These are phyloP conservation scores for Boletus insuetus DNA, from an alignment of 768 basidiomycete species.

Conservation along the genomic window DNA sequence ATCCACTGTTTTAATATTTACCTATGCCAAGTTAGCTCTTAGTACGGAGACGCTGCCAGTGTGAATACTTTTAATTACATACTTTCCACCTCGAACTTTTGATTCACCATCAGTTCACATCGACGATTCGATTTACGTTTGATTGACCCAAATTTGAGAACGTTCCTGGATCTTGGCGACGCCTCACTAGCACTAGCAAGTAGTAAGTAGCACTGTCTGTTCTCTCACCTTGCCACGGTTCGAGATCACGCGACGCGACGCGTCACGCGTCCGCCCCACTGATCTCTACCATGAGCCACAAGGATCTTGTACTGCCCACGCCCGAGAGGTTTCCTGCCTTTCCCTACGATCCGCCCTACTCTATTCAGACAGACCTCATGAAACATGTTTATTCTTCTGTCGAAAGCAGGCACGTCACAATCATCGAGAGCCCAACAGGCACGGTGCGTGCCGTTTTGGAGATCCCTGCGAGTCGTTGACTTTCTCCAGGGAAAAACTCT, in stretches of 20 bases:
- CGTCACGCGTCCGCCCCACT: too few relatives aligned
- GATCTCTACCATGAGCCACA: constrained; percentile 10
- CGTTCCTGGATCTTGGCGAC: constrained; percentile 10
- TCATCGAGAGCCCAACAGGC: constrained; percentile 88
- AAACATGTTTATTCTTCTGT: constrained; percentile 78
- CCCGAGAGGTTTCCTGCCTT: constrained; percentile 74
- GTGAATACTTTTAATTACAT: constrained; percentile 25
- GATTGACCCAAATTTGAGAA: not conserved
- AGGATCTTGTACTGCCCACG: constrained; percentile 45
- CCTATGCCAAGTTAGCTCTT: constrained; percentile 20
- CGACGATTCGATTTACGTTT: constrained; percentile 9
- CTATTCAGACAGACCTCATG: constrained; percentile 87
- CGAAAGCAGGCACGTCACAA: constrained; percentile 69
- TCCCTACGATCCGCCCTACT: constrained; percentile 80
- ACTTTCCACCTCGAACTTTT: constrained; percentile 17
- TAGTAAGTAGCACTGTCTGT: too few relatives aligned
- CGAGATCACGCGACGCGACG: constrained; percentile 15
- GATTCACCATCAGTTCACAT: constrained; percentile 7
- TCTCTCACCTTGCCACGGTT: not conserved
- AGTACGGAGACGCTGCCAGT: constrained; percentile 10
- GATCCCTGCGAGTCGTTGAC: not conserved
- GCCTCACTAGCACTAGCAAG: too few relatives aligned
- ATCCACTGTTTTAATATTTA: constrained; percentile 16
- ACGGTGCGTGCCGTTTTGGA: constrained; percentile 50
- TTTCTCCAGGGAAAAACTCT: constrained; percentile 78